Evolutionary conservation across 148 eudicot species (phyloP).

Genomic region (Nyssa sinensis): DNA sequence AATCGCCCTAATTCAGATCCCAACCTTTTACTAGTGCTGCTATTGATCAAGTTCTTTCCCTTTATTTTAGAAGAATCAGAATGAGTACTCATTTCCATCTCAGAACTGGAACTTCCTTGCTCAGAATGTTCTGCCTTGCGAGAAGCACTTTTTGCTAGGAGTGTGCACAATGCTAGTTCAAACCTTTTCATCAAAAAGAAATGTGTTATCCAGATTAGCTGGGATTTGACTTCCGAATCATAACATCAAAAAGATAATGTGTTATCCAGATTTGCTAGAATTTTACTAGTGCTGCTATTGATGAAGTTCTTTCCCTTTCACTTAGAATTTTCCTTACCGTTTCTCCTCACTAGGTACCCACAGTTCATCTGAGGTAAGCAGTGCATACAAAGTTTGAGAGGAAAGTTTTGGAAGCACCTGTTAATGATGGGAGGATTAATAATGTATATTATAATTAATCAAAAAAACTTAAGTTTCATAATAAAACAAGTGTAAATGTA

Average conservation of each 20-base stretch:
- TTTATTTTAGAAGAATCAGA: conserved; percentile 41
- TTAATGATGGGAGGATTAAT: conserved; percentile 8
- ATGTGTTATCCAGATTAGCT: conserved; percentile 20
- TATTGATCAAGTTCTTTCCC: conserved; percentile 42
- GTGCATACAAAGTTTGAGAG: conserved; percentile 82
- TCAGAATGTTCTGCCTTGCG: conserved; percentile 51
- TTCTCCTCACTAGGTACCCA: conserved; percentile 98
- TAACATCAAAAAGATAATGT: background rate
- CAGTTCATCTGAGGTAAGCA: conserved; percentile 86
- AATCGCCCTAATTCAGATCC: conserved; percentile 45
- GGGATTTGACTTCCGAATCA: conserved; percentile 1
- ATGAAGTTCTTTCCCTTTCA: too few species aligned
- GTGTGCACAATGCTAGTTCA: conserved; percentile 78
- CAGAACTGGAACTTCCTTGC: conserved; percentile 38
- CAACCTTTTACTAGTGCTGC: conserved; percentile 34
- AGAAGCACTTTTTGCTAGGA: conserved; percentile 60
- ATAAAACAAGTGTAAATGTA: background rate
- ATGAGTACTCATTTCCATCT: conserved; percentile 29
- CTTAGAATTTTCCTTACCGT: conserved; percentile 46
- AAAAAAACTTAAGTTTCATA: background rate
- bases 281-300: too few species aligned
- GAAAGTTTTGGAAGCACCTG: conserved; percentile 98
- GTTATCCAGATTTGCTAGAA: too few species aligned
- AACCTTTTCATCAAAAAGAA: conserved; percentile 53
- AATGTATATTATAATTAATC: conserved; percentile 6